phyloP scores from a whole-genome alignment of 1,284 basidiomycete species.

The Austroboletus novae-zelandiae region DNA sequence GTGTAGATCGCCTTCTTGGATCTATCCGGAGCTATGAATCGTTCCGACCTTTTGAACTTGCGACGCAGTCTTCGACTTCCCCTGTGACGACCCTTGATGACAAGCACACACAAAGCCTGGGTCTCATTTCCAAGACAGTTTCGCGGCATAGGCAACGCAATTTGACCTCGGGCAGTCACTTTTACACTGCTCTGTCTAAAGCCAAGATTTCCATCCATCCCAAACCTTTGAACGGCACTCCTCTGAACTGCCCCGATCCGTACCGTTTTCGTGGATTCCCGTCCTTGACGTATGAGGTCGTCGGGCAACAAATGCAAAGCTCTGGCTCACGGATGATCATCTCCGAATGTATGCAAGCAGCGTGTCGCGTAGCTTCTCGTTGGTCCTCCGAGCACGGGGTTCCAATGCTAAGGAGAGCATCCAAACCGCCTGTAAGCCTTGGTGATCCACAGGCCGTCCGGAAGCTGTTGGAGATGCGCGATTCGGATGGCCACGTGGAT shows the following conservation, averaged over 20 bases:
- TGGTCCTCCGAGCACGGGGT: constrained; percentile 66
- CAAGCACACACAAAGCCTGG: constrained; percentile 43
- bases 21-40: constrained; percentile 3
- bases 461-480: constrained; percentile 41
- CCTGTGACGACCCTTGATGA: constrained; percentile 1
- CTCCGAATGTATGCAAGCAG: constrained; percentile 83
- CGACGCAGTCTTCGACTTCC: neutral
- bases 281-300: constrained; percentile 46
- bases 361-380: constrained; percentile 73
- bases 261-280: constrained; percentile 60
- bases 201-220: constrained; percentile 24
- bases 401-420: constrained; percentile 64
- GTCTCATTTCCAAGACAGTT: constrained; percentile 16
- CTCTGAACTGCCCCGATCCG: constrained; percentile 35
- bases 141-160: constrained; percentile 25
- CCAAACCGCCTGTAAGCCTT: constrained; percentile 37
- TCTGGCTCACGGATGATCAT: constrained; percentile 57
- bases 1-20: constrained; percentile 57
- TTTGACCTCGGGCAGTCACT: constrained; percentile 19
- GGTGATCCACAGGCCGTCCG: constrained; percentile 35
- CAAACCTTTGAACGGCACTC: constrained; percentile 29
- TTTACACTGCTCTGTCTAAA: constrained; percentile 26
- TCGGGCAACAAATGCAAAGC: constrained; percentile 24
- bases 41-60: constrained; percentile 45
- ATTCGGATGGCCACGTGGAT: constrained; percentile 43